Conservation (phyloP, 306 rosid species). For the Vicia sativa region DNA sequence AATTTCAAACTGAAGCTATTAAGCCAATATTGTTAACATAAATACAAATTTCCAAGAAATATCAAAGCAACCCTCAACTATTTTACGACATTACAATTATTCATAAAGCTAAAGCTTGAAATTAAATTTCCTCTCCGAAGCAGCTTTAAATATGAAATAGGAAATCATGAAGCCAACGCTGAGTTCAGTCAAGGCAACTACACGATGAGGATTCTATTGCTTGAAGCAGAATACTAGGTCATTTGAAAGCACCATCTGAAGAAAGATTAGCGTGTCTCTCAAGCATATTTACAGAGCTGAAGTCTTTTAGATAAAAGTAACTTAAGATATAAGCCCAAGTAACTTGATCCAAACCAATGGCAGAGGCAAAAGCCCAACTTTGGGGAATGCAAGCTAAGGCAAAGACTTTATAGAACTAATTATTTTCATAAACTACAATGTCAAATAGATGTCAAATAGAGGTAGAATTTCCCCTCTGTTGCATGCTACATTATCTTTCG, state of each 20-base stretch:
- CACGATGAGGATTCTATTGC: slow-evolving; percentile 17
- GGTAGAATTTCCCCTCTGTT: neutral
- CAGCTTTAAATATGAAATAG: slow-evolving; percentile 14
- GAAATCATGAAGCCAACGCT: slow-evolving; percentile 23
- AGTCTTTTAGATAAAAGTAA: slow-evolving; percentile 15
- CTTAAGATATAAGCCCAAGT: slow-evolving; percentile 16
- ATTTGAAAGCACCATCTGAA: slow-evolving; percentile 25
- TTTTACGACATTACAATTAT: slow-evolving; percentile 24
- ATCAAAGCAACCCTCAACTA: slow-evolving; percentile 21
- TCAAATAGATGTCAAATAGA: neutral
- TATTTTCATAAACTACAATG: neutral
- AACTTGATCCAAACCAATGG: slow-evolving; percentile 15
- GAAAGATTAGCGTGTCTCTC: slow-evolving; percentile 13
- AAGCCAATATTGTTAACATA: slow-evolving; percentile 5
- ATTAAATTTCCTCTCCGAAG: slow-evolving; percentile 11
- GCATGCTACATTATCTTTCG: neutral
- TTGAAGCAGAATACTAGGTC: slow-evolving; percentile 2
- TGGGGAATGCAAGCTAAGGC: neutral
- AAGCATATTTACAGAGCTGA: slow-evolving; percentile 24
- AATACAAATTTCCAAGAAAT: slow-evolving; percentile 17
- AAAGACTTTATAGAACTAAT: neutral
- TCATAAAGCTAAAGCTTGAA: slow-evolving; percentile 23
- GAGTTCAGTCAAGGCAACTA: slow-evolving; percentile 23
- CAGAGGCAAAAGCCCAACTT: neutral
- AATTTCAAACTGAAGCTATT: slow-evolving; percentile 23